Percentiles rank a stretch among this genome's conserved stretches.
Conservation (phyloP, 345 rosid species). For the Aquilaria yunnanensis region DNA sequence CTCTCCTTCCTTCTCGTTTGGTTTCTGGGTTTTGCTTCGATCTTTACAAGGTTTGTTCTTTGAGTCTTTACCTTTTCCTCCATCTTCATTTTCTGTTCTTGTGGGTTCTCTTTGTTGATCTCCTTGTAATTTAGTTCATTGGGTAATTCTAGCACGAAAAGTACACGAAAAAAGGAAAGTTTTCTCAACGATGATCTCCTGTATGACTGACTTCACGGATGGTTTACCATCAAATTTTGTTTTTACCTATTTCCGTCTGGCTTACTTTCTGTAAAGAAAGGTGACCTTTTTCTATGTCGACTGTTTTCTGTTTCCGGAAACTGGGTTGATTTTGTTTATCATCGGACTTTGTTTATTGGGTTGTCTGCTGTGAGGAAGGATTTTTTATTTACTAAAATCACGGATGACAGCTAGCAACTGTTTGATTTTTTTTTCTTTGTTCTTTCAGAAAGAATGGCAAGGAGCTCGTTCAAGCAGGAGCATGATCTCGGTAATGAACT, state of each 20-base stretch:
- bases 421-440: no score
- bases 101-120: neutral
- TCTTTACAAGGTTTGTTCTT: slow-evolving; percentile 19
- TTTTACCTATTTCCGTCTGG: no score
- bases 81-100: neutral
- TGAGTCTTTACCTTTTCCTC: neutral
- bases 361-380: neutral
- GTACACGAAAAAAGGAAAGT: no score
- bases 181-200: no score
- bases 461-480: slow-evolving; percentile 90
- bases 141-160: no score
- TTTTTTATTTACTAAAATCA: neutral
- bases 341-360: neutral
- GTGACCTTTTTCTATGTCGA: no score
- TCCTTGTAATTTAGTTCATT: no score
- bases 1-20: no score
- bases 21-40: neutral
- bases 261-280: no score
- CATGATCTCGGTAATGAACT: slow-evolving; percentile 64
- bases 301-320: neutral
- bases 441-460: slow-evolving; percentile 53
- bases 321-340: neutral
- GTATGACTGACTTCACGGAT: no score
- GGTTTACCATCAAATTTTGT: no score
- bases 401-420: no score